phyloP scores from a whole-genome alignment of 176 grass and related monocot genomes.

The Themeda triandra region DNA sequence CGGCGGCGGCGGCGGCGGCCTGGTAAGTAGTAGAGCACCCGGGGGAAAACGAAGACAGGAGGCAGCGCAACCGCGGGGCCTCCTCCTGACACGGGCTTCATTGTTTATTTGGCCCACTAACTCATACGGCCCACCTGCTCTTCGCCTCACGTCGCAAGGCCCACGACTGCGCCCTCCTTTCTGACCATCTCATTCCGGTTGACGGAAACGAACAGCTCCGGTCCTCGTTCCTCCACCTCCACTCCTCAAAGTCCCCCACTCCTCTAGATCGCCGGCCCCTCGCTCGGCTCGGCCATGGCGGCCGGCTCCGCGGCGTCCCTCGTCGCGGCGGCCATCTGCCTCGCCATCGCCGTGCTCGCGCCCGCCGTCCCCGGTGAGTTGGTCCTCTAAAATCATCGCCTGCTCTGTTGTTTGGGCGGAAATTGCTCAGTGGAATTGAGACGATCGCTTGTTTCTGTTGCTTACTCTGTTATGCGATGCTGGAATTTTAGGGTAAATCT shows the following conservation, averaged over 20 bases:
- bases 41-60: background rate
- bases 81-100: background rate
- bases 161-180: background rate
- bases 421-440: background rate
- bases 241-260: background rate
- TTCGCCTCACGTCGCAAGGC: background rate
- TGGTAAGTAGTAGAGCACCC: background rate
- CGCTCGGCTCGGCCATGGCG: conserved; percentile 29
- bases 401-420: background rate
- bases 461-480: background rate
- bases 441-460: conserved; percentile 1
- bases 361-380: conserved; percentile 25
- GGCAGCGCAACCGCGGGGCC: background rate
- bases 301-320: background rate
- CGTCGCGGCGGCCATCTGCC: background rate
- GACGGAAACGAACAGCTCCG: background rate
- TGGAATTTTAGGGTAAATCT: background rate
- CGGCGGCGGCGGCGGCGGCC: no score
- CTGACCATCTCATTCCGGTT: background rate
- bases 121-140: background rate
- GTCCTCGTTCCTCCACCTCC: background rate
- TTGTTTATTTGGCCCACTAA: no score
- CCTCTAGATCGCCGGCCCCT: conserved; percentile 30
- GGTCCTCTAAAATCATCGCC: background rate
- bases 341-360: background rate